Percentiles rank a stretch among this genome's conserved stretches.
Evolutionary conservation across 441 rosid species (phyloP).

Genomic region (Adansonia rubrostipa): DNA sequence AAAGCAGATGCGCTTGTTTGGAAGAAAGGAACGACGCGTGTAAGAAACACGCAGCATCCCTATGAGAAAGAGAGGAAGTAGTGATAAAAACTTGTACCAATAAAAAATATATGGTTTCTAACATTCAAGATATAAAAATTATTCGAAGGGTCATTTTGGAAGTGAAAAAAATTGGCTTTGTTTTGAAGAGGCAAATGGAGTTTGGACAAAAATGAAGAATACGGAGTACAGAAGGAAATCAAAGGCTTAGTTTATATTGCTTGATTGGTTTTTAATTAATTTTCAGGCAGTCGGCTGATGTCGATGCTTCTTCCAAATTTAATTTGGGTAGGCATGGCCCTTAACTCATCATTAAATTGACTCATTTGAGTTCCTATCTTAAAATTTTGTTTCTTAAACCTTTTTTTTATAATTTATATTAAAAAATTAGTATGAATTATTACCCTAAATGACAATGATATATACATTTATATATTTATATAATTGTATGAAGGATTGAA

Average conservation of each 20-base stretch:
- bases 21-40: slow-evolving; percentile 28
- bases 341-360: neutral
- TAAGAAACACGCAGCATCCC: slow-evolving; percentile 21
- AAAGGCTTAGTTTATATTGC: no score
- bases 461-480: no score
- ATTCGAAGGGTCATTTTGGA: neutral
- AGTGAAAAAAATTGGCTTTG: neutral
- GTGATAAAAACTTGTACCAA: neutral
- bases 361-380: neutral
- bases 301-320: no score
- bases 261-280: no score
- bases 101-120: no score
- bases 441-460: neutral
- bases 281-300: no score
- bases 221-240: neutral
- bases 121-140: neutral
- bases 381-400: neutral
- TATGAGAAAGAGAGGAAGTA: slow-evolving; percentile 15
- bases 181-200: neutral
- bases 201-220: neutral
- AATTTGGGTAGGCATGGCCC: no score
- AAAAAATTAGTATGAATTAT: neutral
- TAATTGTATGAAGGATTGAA: no score
- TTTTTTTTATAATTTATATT: neutral
- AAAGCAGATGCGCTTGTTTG: slow-evolving; percentile 22